Base-by-base conservation (phyloP, 2,329 filamentous ascomycete genomes). In the Colletotrichum cordylinicola region DNA sequence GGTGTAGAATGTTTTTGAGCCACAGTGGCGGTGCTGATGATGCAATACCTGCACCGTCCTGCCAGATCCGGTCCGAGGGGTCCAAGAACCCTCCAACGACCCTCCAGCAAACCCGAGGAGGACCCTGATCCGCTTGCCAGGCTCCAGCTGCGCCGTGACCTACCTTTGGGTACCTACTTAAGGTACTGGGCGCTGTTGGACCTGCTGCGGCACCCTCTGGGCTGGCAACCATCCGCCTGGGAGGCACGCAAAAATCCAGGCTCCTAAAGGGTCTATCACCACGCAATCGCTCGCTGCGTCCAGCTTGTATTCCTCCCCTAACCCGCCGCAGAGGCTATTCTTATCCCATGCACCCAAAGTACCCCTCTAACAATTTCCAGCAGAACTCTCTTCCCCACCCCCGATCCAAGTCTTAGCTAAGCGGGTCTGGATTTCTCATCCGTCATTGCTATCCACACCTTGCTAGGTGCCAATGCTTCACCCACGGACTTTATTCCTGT, bases 11-110 rank as follows among this genome's bases (percentile, higher is more conserved):
- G 72, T 62, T 78, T 78, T 78, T 61, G 37, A 77, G 77, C 77
- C 77, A 78, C 76, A 15, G 77, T 78, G 77, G 77, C 77, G 72
- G 77, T 77, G 77, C 72, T 71, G 74, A 75, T 76, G 72, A 76
- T 76, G 74, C 74, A 76, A 67, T 74, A 75, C 74, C 24, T 76
- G 18, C 27, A 60, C 18, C 13, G 24, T 60, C 64, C 27, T 39
- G 52, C 64, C 70, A 74, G 56, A 69, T 73, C 70, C 43, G 65
- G 48, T 35, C 70, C 65, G 70, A 74, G 24, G 74, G 70, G 58
- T 37, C 70, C 16, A 24, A 48, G 18, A 48, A 48, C 43, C 43
- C 43, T 48, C 43, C 43, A 52, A 52, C 43, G 43, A 52, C 43
- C 43, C n/a, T 52, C 43, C 43, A 52, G 43, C 43, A 52, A 52